Percentiles rank a stretch among this genome's conserved stretches.
Evolutionary conservation across 2,329 filamentous ascomycete genomes (phyloP).

Genomic region (Elsinoe ampelina): DNA sequence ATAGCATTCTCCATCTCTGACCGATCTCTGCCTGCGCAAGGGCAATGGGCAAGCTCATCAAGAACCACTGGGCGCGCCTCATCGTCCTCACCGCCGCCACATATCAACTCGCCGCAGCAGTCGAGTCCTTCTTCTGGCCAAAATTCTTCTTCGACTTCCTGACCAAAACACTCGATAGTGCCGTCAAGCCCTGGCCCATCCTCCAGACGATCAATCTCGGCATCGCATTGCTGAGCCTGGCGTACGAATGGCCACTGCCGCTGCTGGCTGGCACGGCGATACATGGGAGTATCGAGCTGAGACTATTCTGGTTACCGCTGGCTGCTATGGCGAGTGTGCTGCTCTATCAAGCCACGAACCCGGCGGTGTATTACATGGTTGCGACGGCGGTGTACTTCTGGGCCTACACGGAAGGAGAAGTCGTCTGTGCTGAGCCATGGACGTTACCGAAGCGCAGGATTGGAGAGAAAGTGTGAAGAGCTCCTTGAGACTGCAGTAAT

Average conservation of each 20-base stretch:
- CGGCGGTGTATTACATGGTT: constrained; percentile 83
- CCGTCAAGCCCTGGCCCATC: constrained; percentile 77
- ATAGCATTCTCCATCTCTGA: not conserved
- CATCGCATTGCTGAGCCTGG: constrained; percentile 66
- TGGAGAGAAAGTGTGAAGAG: constrained; percentile 7
- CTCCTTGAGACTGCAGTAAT: not conserved
- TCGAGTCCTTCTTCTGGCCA: constrained; percentile 94
- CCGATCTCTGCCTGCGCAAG: not conserved
- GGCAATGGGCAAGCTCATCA: constrained; percentile 94
- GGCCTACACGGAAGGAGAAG: constrained; percentile 96
- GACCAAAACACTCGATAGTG: constrained; percentile 77
- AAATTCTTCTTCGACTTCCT: constrained; percentile 98
- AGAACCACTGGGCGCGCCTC: constrained; percentile 97
- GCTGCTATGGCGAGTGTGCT: constrained; percentile 64
- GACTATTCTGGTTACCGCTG: constrained; percentile 74
- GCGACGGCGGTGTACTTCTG: constrained; percentile 86
- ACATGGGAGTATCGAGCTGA: constrained; percentile 79
- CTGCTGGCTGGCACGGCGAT: constrained; percentile 66
- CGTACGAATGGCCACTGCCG: constrained; percentile 83
- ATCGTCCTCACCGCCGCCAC: constrained; percentile 77
- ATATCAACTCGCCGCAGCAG: constrained; percentile 74
- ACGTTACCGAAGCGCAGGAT: constrained; percentile 37
- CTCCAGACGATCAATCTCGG: constrained; percentile 85
- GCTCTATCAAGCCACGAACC: constrained; percentile 86
- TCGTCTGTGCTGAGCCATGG: constrained; percentile 48